Percentiles rank a stretch among this genome's conserved stretches.
Conservation (phyloP, 768 basidiomycete genomes). For the Suillus spraguei region DNA sequence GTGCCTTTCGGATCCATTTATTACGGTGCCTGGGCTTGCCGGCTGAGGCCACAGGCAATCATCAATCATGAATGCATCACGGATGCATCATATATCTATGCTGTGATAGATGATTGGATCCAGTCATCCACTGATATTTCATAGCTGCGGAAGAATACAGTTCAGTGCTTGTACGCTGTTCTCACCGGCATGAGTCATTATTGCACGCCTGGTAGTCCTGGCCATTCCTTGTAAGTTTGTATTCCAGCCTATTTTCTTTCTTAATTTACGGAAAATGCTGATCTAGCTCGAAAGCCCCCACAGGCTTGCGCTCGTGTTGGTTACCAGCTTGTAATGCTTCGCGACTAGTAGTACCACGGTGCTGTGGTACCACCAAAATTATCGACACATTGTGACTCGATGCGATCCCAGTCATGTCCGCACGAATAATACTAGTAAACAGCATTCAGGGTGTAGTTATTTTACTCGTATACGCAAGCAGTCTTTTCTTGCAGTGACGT, state of each 20-base stretch:
- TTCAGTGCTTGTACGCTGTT: neutral
- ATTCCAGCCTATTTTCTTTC: neutral
- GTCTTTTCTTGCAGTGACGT: neutral
- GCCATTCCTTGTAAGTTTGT: neutral
- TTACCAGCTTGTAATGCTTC: neutral
- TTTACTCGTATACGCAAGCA: neutral
- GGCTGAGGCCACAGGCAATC: neutral
- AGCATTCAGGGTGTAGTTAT: neutral
- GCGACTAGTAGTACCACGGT: neutral
- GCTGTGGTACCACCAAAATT: neutral
- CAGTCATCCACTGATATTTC: neutral
- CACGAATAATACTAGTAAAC: neutral
- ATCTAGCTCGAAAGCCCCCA: neutral
- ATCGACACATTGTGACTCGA: neutral
- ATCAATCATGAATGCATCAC: neutral
- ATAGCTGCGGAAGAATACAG: neutral
- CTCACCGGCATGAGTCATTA: too few species aligned
- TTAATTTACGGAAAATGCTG: neutral
- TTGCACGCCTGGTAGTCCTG: too few species aligned
- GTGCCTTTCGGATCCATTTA: slow-evolving; percentile 5
- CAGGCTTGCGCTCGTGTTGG: neutral
- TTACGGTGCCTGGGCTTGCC: neutral
- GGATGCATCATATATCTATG: neutral
- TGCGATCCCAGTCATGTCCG: neutral
- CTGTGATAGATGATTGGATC: neutral